Base-by-base conservation (phyloP, 139 green algal species). In the Nannochloris sp. region DNA sequence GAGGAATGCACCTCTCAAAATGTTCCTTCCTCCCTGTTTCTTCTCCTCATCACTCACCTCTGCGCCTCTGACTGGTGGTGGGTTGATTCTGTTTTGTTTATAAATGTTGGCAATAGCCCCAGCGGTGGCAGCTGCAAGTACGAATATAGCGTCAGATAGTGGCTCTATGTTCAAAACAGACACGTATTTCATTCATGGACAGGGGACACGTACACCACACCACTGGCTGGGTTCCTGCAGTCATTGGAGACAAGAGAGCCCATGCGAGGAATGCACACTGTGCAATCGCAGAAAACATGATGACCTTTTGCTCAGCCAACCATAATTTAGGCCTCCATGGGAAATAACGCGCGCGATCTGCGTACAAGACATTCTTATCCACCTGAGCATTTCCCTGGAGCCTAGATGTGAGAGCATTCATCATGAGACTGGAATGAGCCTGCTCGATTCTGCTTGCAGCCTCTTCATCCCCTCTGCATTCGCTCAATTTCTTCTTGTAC, bases 391-490 rank as follows among this genome's bases (percentile, higher is more conserved):
- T 69, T 28, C 74, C 78, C 66, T 77, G 60, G 58, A 84, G 56
- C 1, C 79, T 55, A 13, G 70, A 50, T 12, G 63, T 71, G 17
- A 87, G 64, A 17, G 59, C 29, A 5, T 66, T 63, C 81, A 87
- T 87, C 69, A 87, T 79, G 14, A 87, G 60, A 16, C 40, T 49
- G 2, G 69, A 74, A 67, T 87, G 81, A 6, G 81, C 81, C 5
- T 64, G 50, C 36, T 87, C 81, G 6, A 87, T 79, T 11, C 25
- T 53, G 11, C 61, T 44, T 37, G 48, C 61, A 23, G 43, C 68
- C 10, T 63, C 64, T 0, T 86, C 76, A 55, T 78, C 51, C 3
- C 67, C 64, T 28, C 57, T 72, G 1, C 48, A 59, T 13, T 82
- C 72, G 12, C 29, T 17, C 28, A 79, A 36, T 46, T 62, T 69